Base-by-base conservation (phyloP, 2,329 filamentous ascomycete species). In the Hymenoscyphus salicellus region DNA sequence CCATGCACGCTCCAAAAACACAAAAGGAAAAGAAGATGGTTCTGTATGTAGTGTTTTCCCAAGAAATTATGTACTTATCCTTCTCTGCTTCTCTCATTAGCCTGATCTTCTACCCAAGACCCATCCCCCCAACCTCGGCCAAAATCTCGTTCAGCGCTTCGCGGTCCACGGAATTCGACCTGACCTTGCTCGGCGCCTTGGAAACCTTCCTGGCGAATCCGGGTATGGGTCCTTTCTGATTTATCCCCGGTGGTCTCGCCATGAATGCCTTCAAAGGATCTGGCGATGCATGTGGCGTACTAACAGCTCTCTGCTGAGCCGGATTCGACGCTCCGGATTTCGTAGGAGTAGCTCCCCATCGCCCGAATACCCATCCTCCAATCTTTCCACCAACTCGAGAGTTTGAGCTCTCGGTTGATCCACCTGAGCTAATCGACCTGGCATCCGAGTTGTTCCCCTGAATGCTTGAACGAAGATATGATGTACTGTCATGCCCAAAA, bases 181-280 rank as follows among this genome's bases (percentile, higher is more conserved):
- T 68, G 3, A 75, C 74, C 49, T 70, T 69, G 55, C 72, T 72
- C 6, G 75, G 74, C 30, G 71, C 70, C 41, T 66, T 72, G n/a
- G 72, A 71, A 1, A 46, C 55, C 63, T 84, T 81, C 30, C 86
- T 81, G 11, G 68, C 60, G 68, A 94, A 89, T 0, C 91, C 91
- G 0, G 89, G 86, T 55, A 95, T 89, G 0, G 86, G 82, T 0
- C 91, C 91, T 1, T 85, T 83, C 74, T 94, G 91, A 72, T 95
- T 95, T 73, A 95, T 92, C 0, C 91, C 91, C 1, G 90, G 85
- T 4, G 84, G 78, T 55, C 91, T 82, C 55, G 79, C 79, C 38
- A 78, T 61, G 11, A 78, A 77, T 63, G 68, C 66, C 62, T 67
- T 65, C 57, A 75, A 75, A 76, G 64, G 71, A 77, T 64, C 78